A percentile compares a stretch with the other conserved stretches of the same genome.
These are phyloP conservation scores for Cymodocea nodosa DNA, from an alignment of 116 monocot genomes.

Conservation along the genomic window DNA sequence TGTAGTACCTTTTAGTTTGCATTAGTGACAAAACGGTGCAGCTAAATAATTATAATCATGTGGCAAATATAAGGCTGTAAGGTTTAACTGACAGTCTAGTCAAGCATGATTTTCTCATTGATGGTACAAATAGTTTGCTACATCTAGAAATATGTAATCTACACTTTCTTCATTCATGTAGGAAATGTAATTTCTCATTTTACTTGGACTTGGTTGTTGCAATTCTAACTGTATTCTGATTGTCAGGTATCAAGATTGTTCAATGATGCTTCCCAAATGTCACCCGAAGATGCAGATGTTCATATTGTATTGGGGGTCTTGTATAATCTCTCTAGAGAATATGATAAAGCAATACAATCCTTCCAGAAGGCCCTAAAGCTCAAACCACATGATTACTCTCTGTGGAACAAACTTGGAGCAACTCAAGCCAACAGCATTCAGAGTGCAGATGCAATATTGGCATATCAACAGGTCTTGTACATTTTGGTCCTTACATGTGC, in stretches of 20 bases:
- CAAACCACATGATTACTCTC: slow-evolving; percentile 91
- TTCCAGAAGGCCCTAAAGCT: slow-evolving; percentile 82
- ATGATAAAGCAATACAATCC: slow-evolving; percentile 80
- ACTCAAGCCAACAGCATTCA: slow-evolving; percentile 98
- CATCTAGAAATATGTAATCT: no score
- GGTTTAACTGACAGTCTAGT: no score
- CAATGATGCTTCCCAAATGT: slow-evolving; percentile 79
- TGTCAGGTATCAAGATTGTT: slow-evolving; percentile 78
- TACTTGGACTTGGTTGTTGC: neutral
- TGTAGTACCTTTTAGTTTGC: no score
- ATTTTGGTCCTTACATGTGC: neutral
- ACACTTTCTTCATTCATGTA: neutral
- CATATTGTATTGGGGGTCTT: slow-evolving; percentile 95
- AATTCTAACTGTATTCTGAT: slow-evolving; percentile 4
- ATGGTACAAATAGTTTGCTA: no score
- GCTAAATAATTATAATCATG: no score
- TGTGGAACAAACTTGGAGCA: slow-evolving; percentile 99
- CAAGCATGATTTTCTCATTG: no score
- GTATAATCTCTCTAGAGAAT: slow-evolving; percentile 91
- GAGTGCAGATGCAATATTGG: slow-evolving; percentile 86
- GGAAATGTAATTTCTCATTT: neutral
- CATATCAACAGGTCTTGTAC: slow-evolving; percentile 67
- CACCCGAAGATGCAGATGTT: slow-evolving; percentile 95
- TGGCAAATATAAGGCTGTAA: no score
- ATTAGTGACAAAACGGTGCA: no score